Evolutionary conservation across 495 filamentous ascomycete species (phyloP), one percentile per base, ranked within the genome.

Genomic region (Thermothielavioides terrestris): DNA sequence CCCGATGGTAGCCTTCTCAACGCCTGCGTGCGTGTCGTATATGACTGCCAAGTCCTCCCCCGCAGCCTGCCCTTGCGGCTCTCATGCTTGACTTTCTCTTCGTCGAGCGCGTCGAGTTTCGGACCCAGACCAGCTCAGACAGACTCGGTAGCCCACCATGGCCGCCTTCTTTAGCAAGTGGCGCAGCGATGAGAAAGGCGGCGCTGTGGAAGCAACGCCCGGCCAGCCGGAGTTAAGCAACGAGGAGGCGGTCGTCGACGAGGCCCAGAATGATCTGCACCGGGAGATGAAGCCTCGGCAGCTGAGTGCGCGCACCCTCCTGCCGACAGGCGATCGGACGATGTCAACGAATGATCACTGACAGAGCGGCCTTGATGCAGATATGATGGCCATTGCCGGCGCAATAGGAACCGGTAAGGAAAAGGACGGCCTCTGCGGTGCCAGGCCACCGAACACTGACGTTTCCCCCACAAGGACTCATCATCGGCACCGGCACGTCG

Each of bases 331-430:
- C 4, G 11, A 3, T n/a, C 15, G 22, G 32, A 40, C 27, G 14
- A 49, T 30, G 39, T 26, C 30, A 6, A 43, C 6, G 25, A n/a
- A n/a, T n/a, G n/a, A n/a, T n/a, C n/a, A n/a, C n/a, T n/a, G n/a
- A n/a, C n/a, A n/a, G n/a, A n/a, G n/a, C n/a, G n/a, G n/a, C n/a
- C n/a, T n/a, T 4, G n/a, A 35, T 10, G 22, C 28, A 66, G 63
- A 67, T 48, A 67, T 67, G 79, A 90, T 94, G 75, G 88, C 87
- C 4, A 88, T 94, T 56, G 87, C 88, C 23, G 85, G 85, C 39
- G 87, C 88, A 10, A 86, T 94, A 53, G 87, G 86, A 52, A 88
- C 85, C 27, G 84, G 59, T 57, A 47, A 46, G 36, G 23, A 2
- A 2, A 5, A 21, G 3, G 18, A 21, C 5, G 20, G 35, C 39